Conservation (phyloP, 192 early-diverging fungal genomes). For the Coemansia sp. region DNA sequence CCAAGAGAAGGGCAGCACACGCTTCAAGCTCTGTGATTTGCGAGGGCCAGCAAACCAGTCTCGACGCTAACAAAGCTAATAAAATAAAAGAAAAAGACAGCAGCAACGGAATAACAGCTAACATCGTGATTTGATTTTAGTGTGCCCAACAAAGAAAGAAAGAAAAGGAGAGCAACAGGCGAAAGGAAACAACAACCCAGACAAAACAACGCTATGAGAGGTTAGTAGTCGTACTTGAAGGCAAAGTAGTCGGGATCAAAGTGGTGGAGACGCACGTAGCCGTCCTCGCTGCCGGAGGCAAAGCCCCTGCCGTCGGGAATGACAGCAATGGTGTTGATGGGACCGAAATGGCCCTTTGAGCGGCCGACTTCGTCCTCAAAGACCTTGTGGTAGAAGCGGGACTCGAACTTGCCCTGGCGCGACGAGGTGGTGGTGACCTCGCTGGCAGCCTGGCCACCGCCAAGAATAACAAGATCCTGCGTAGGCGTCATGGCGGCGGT, state of each 20-base stretch:
- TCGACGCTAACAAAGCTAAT: too few species aligned
- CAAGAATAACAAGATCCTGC: conserved; percentile 82
- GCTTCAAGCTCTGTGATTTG: too few species aligned
- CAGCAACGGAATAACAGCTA: too few species aligned
- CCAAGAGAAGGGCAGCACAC: too few species aligned
- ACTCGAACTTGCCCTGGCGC: conserved; percentile 96
- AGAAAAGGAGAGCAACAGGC: conserved; percentile 1
- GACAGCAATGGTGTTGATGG: conserved; percentile 98
- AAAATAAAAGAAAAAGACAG: too few species aligned
- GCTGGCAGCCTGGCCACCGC: conserved; percentile 99
- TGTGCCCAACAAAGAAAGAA: not conserved
- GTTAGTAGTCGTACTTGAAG: conserved; percentile 72
- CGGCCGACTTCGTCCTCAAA: conserved; percentile 96
- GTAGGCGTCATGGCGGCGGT: conserved; percentile 88
- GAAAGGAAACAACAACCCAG: too few species aligned
- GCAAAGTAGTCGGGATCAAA: conserved; percentile 95
- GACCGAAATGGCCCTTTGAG: conserved; percentile 98
- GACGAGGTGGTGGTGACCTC: conserved; percentile 88
- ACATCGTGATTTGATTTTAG: too few species aligned
- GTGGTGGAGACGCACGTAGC: conserved; percentile 94
- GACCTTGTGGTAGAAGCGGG: conserved; percentile 94
- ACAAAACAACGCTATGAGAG: not conserved
- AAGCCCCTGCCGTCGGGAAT: conserved; percentile 93
- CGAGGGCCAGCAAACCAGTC: too few species aligned
- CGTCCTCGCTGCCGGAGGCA: conserved; percentile 97